These are phyloP conservation scores for Fusarium sp. DNA, from an alignment of 2,329 filamentous ascomycete genomes.

Conservation along the genomic window DNA sequence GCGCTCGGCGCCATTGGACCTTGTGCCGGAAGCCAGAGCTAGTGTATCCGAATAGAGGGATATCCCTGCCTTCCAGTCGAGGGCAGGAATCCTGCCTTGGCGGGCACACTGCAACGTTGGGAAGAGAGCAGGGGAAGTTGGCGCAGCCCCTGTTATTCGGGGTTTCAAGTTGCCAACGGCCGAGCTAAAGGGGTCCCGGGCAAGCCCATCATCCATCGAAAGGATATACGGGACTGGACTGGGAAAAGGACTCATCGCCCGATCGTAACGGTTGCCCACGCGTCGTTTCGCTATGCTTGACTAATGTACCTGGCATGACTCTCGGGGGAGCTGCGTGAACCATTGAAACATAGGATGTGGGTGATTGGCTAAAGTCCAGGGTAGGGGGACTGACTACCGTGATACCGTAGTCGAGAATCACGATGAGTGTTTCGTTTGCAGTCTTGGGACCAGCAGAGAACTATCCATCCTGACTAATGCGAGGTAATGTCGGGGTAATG, in stretches of 20 bases:
- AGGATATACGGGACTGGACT: not conserved
- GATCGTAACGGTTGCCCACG: slow-evolving; percentile 1
- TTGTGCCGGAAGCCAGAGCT: slow-evolving; percentile 10
- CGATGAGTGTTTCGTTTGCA: not conserved
- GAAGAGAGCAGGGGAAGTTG: slow-evolving; percentile 7
- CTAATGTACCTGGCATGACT: not conserved
- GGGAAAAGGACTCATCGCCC: not conserved
- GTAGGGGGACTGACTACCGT: not conserved
- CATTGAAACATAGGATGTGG: not conserved
- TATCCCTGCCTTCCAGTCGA: slow-evolving; percentile 21
- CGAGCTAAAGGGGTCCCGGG: not conserved
- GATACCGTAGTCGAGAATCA: not conserved
- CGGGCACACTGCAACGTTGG: slow-evolving; percentile 11
- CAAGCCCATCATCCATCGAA: not conserved
- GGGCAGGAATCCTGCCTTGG: slow-evolving; percentile 15
- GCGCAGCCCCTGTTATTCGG: slow-evolving; percentile 12
- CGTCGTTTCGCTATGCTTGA: not conserved
- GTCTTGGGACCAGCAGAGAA: not conserved
- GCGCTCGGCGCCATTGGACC: slow-evolving; percentile 3
- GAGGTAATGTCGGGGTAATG: not conserved
- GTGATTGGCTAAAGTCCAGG: not conserved
- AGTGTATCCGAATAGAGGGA: slow-evolving; percentile 21
- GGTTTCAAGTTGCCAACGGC: slow-evolving; percentile 26
- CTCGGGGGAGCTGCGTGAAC: not conserved
- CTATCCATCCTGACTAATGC: not conserved